These are phyloP conservation scores for Diplodia intermedia DNA, from an alignment of 2,329 filamentous ascomycete species.

Conservation along the genomic window DNA sequence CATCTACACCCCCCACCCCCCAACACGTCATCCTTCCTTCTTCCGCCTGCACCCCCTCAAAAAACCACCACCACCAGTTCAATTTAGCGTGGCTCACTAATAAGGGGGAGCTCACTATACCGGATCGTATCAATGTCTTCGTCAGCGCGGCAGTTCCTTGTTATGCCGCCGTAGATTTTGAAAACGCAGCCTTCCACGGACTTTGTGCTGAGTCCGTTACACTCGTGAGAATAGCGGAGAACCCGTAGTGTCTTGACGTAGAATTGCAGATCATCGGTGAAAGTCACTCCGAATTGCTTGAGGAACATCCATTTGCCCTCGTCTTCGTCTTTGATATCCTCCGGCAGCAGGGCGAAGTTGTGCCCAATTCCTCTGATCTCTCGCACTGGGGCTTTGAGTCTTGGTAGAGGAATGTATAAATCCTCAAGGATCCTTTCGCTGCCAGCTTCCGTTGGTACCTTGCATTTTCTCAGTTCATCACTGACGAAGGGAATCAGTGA, in stretches of 20 bases:
- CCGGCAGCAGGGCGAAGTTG: neutral
- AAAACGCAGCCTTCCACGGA: neutral
- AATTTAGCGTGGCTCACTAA: too few species aligned
- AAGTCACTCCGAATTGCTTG: neutral
- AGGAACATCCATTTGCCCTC: constrained; percentile 3
- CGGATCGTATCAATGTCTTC: neutral
- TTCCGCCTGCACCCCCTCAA: too few species aligned
- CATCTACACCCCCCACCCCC: too few species aligned
- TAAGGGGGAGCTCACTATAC: neutral
- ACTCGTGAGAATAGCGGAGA: too few species aligned
- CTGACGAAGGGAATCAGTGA: neutral
- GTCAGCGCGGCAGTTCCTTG: neutral
- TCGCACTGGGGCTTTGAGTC: neutral
- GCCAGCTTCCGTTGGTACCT: neutral
- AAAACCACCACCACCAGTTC: too few species aligned
- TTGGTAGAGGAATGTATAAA: neutral
- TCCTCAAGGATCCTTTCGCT: neutral
- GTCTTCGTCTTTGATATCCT: neutral
- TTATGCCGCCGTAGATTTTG: neutral
- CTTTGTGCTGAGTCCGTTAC: too few species aligned
- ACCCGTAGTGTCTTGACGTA: neutral
- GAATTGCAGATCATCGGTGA: neutral
- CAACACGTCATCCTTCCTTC: too few species aligned
- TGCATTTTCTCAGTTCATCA: neutral
- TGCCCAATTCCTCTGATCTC: neutral